A percentile compares a stretch with the other conserved stretches of the same genome.
These are phyloP conservation scores for Graphilbum ipis-grandicollis DNA, from an alignment of 2,329 filamentous ascomycete genomes.

Conservation along the genomic window DNA sequence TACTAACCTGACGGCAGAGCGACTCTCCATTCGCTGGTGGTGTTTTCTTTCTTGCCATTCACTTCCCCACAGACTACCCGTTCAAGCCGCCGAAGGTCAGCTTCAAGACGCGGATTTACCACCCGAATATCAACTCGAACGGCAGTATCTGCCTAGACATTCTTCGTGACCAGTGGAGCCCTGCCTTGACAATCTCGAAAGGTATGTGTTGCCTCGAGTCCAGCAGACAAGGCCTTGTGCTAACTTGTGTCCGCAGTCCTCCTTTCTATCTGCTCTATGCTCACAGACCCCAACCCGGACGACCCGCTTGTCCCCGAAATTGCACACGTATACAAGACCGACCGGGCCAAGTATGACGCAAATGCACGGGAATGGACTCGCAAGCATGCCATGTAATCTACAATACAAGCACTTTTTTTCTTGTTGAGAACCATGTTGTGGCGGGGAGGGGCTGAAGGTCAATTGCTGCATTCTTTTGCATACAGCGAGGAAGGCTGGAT, in stretches of 20 bases:
- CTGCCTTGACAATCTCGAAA: slow-evolving; percentile 95
- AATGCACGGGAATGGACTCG: slow-evolving; percentile 96
- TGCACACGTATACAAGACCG: slow-evolving; percentile 98
- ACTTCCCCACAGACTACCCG: slow-evolving; percentile 99
- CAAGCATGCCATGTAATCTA: slow-evolving; percentile 80
- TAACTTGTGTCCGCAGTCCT: slow-evolving; percentile 44
- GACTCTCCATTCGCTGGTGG: slow-evolving; percentile 97
- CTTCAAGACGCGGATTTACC: slow-evolving; percentile 99
- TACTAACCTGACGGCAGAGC: slow-evolving; percentile 36
- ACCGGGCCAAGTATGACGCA: slow-evolving; percentile 86
- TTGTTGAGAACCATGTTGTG: not conserved
- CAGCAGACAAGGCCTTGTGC: not conserved
- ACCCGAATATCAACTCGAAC: slow-evolving; percentile 99
- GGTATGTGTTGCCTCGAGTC: slow-evolving; percentile 34
- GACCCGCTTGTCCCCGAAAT: slow-evolving; percentile 98
- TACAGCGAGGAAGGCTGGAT: not conserved
- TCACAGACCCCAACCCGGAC: slow-evolving; percentile 98
- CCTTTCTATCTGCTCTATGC: slow-evolving; percentile 98
- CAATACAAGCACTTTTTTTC: not conserved
- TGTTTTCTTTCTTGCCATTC: slow-evolving; percentile 97
- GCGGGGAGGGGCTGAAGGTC: not conserved
- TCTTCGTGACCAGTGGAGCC: slow-evolving; percentile 97
- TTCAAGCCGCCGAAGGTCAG: slow-evolving; percentile 99
- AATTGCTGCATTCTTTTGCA: not conserved
- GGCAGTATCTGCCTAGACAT: slow-evolving; percentile 99